phyloP scores from a whole-genome alignment of 768 basidiomycete species.

The Boletus vermiculosoides region DNA sequence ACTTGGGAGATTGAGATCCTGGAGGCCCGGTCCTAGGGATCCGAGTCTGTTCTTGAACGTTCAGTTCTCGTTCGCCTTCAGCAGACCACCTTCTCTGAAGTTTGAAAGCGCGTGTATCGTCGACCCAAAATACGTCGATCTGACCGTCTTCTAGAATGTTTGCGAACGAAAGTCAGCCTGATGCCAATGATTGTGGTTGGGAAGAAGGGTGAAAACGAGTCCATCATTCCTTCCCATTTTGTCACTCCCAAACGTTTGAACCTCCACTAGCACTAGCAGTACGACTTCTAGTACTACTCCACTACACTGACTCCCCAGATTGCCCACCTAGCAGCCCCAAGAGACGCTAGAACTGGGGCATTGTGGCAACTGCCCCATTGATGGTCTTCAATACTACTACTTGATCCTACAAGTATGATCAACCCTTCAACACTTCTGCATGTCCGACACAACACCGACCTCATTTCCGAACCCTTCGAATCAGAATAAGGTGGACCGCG shows the following conservation, averaged over 20 bases:
- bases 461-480: not conserved
- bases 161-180: not conserved
- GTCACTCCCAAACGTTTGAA: too few relatives aligned
- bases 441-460: not conserved
- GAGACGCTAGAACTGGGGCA: not conserved
- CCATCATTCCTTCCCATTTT: not conserved
- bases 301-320: too few relatives aligned
- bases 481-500: too few relatives aligned
- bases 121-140: not conserved
- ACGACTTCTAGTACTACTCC: too few relatives aligned
- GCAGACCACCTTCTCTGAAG: not conserved
- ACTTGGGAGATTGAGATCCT: not conserved
- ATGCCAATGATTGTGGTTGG: not conserved
- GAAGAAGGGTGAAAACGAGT: not conserved
- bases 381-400: not conserved
- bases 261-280: too few relatives aligned
- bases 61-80: not conserved
- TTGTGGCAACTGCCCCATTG: not conserved
- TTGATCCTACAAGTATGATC: not conserved
- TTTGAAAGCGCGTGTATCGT: not conserved
- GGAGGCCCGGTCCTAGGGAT: not conserved
- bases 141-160: not conserved
- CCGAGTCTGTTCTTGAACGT: not conserved
- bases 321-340: too few relatives aligned
- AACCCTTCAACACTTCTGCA: not conserved